Conservation (phyloP, 352 stramenopile genomes). For the Sclerospora graminicola region DNA sequence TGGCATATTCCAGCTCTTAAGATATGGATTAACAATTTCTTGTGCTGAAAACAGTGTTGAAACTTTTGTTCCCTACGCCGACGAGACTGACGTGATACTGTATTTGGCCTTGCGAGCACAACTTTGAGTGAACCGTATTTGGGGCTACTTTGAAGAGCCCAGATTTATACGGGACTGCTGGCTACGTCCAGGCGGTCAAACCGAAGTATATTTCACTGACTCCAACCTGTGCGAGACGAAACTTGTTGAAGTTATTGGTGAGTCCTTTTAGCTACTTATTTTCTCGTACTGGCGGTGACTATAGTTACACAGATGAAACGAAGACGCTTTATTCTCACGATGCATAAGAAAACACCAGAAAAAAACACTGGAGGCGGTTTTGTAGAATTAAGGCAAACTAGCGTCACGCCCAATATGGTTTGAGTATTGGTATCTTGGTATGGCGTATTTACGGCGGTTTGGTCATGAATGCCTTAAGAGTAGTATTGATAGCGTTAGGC, state of each 20-base stretch:
- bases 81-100: conserved; percentile 36
- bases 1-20: conserved; percentile 66
- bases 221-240: conserved; percentile 52
- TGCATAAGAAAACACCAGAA: too few species aligned
- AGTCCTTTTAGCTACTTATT: conserved; percentile 65
- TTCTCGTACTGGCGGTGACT: too few species aligned
- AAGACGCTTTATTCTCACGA: conserved; percentile 32
- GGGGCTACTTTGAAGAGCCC: conserved; percentile 35
- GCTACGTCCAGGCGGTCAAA: conserved; percentile 40
- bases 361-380: too few species aligned
- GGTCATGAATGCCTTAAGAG: too few species aligned
- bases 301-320: too few species aligned
- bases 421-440: too few species aligned
- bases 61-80: conserved; percentile 22
- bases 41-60: background rate
- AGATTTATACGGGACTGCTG: conserved; percentile 28
- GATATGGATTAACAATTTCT: conserved; percentile 19
- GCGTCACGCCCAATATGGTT: too few species aligned
- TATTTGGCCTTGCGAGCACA: conserved; percentile 46
- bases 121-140: conserved; percentile 38
- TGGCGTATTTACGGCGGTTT: too few species aligned
- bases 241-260: conserved; percentile 56
- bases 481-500: too few species aligned
- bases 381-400: too few species aligned
- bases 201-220: conserved; percentile 24